Evolutionary conservation across 805 yeast genomes (phyloP).

Genomic region (Lipomyces anomalus): DNA sequence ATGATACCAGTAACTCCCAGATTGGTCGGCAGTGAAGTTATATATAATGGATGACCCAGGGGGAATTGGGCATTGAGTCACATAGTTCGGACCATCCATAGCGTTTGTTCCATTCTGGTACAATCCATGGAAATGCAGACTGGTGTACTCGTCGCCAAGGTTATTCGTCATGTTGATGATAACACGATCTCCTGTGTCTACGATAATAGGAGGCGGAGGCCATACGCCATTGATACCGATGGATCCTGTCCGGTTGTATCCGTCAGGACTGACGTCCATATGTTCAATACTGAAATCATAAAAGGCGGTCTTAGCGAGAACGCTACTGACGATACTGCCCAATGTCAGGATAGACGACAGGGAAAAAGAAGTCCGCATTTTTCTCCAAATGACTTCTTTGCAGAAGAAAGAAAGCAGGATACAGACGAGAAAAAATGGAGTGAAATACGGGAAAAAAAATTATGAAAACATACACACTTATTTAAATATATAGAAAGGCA

Average conservation of each 20-base stretch:
- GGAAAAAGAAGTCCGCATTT: too few relatives aligned
- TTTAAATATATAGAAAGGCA: too few relatives aligned
- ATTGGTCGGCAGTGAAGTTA: slow-evolving; percentile 84
- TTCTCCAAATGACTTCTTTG: too few relatives aligned
- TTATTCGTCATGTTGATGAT: slow-evolving; percentile 70
- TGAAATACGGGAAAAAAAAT: too few relatives aligned
- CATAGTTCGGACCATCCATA: slow-evolving; percentile 89
- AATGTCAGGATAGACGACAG: too few relatives aligned
- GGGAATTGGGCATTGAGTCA: slow-evolving; percentile 89
- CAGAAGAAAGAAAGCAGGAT: too few relatives aligned
- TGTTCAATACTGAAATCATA: slow-evolving; percentile 38
- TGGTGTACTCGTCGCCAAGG: slow-evolving; percentile 54
- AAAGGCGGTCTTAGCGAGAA: slow-evolving; percentile 27
- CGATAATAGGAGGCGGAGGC: slow-evolving; percentile 80
- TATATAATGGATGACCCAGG: slow-evolving; percentile 69
- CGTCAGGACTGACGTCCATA: slow-evolving; percentile 52
- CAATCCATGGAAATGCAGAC: slow-evolving; percentile 91
- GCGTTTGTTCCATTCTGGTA: slow-evolving; percentile 68
- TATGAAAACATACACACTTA: too few relatives aligned
- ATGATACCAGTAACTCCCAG: slow-evolving; percentile 96
- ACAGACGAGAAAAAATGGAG: too few relatives aligned
- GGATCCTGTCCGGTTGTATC: slow-evolving; percentile 43
- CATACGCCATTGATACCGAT: slow-evolving; percentile 61
- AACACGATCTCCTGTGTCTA: slow-evolving; percentile 74
- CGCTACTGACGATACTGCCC: too few relatives aligned